Base-by-base conservation (phyloP, 1,284 basidiomycete species). In the Chalciporus sp. region DNA sequence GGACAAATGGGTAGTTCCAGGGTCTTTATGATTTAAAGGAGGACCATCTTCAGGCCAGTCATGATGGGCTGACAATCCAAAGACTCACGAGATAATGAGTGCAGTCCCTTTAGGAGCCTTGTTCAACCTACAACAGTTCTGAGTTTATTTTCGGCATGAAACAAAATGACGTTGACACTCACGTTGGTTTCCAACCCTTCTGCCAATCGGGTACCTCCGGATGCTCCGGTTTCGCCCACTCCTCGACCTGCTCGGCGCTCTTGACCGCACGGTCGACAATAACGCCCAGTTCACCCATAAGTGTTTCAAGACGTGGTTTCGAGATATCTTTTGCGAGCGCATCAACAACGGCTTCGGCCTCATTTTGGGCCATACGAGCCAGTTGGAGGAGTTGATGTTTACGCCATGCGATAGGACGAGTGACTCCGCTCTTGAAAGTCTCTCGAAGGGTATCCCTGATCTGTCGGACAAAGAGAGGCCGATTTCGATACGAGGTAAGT, bases 1-100 rank as follows among this genome's bases (percentile, higher is more conserved):
- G 74, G 47, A 78, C 69, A 61, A 76, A 67, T 1, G 83, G 83
- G 65, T 77, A 85, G 65, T 86, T 86, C 82, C 77, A 82, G 50
- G 77, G 77, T 37, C 77, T 80, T 37, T 6, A 10, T 40, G 16
- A 48, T 23, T 37, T 19, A 19, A 11, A 26, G 16, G 16, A 19
- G 19, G 31, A 42, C 35, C 29, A 11, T 17, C 35, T 12, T 35
- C 12, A 35, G 33, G 2, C 14, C 7, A 6, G 14, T 37, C 35
- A 37, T n/a, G n/a, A 29, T 12, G 14, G 3, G 3, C 0, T 12
- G 28, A 51, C 27, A 63, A 26, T 41, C 26, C 10, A 14, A 41
- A 1, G 4, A 67, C 59, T 56, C 53, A 63, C 67, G 66, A 60
- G 56, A 78, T 67, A 45, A 80, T 73, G 51, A 82, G 62, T 8